phyloP scores from a whole-genome alignment of 768 basidiomycete species.

The Agrocybe praecox region DNA sequence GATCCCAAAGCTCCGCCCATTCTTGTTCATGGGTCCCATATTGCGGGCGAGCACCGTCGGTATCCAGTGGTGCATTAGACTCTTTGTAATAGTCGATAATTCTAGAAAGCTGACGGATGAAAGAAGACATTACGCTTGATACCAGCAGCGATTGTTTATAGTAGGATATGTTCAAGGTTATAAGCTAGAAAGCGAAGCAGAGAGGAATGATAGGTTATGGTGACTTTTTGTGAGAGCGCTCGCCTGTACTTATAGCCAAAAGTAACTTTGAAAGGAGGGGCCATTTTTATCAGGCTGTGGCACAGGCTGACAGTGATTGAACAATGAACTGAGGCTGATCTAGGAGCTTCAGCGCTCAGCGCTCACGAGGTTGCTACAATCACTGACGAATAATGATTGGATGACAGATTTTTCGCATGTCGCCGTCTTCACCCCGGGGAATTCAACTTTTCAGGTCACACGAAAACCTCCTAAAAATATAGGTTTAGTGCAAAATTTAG shows the following conservation, averaged over 20 bases:
- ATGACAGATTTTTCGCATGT: no score
- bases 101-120: conserved; percentile 24
- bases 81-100: conserved; percentile 24
- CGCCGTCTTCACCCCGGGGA: no score
- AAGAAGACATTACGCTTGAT: conserved; percentile 19
- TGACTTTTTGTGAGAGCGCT: background rate
- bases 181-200: background rate
- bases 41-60: conserved; percentile 32
- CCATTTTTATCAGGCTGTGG: background rate
- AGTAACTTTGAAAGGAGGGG: background rate
- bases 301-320: background rate
- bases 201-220: background rate
- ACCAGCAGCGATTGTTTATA: conserved; percentile 7
- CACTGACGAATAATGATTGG: background rate
- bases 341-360: background rate
- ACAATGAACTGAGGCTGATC: background rate
- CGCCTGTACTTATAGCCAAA: background rate
- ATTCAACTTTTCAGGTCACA: no score
- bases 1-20: conserved; percentile 28
- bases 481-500: no score
- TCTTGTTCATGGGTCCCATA: conserved; percentile 22
- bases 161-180: background rate
- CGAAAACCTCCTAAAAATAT: no score
- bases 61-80: conserved; percentile 30
- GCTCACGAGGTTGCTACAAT: background rate